phyloP scores from a whole-genome alignment of 1,284 basidiomycete genomes.

The Stygiomarasmius scandens region DNA sequence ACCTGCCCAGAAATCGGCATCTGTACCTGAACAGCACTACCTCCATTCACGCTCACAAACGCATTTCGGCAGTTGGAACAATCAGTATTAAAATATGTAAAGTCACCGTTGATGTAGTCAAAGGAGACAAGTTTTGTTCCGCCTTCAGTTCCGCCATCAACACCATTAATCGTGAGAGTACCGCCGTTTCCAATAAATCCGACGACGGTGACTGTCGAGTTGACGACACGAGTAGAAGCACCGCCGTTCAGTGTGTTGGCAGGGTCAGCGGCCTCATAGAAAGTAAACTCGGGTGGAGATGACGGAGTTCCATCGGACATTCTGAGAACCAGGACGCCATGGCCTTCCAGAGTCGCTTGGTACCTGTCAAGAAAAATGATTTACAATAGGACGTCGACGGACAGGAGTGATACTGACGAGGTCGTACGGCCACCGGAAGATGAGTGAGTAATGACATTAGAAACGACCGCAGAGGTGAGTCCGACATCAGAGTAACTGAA shows the following conservation, averaged over 20 bases:
- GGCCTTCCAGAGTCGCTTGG: slow-evolving; percentile 40
- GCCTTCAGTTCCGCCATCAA: slow-evolving; percentile 44
- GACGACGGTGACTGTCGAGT: slow-evolving; percentile 41
- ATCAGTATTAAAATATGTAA: slow-evolving; percentile 41
- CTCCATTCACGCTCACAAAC: slow-evolving; percentile 49
- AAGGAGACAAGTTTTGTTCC: slow-evolving; percentile 46
- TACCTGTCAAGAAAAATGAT: slow-evolving; percentile 27
- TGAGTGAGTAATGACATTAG: slow-evolving; percentile 41
- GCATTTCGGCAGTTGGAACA: slow-evolving; percentile 53
- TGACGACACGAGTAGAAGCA: slow-evolving; percentile 41
- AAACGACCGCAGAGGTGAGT: slow-evolving; percentile 40
- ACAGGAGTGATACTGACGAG: slow-evolving; percentile 31
- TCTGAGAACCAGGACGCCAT: slow-evolving; percentile 44
- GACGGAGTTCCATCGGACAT: slow-evolving; percentile 33
- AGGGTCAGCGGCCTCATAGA: slow-evolving; percentile 40
- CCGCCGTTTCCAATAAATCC: slow-evolving; percentile 48
- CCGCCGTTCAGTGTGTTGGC: slow-evolving; percentile 42
- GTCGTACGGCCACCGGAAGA: slow-evolving; percentile 39
- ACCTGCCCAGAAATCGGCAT: slow-evolving; percentile 54
- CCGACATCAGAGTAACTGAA: slow-evolving; percentile 46
- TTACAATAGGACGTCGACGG: not conserved
- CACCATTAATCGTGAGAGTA: slow-evolving; percentile 42
- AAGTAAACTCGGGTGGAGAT: slow-evolving; percentile 38
- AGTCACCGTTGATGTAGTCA: slow-evolving; percentile 52
- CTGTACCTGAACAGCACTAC: slow-evolving; percentile 42